These are phyloP conservation scores for Corrigiola litoralis DNA, from an alignment of 179 eudicot species.

Conservation along the genomic window DNA sequence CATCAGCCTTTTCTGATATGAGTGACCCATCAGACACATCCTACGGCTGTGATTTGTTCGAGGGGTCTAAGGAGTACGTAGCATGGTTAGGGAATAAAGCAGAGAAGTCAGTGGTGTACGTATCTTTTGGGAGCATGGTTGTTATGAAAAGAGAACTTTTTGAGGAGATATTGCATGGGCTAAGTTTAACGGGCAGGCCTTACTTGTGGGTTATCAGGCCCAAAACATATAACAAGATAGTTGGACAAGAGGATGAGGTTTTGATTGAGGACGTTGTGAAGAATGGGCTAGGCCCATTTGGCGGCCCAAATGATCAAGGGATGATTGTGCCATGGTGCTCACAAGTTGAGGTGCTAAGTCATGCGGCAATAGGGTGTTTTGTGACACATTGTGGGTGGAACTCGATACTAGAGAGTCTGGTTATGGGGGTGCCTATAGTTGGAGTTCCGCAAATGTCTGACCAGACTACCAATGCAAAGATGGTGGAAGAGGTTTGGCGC, in stretches of 20 bases:
- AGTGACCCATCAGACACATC: constrained; percentile 14
- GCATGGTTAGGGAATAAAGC: constrained; percentile 31
- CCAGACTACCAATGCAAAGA: constrained; percentile 38
- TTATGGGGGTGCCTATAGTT: constrained; percentile 38
- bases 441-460: constrained; percentile 38
- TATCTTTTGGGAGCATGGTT: constrained; percentile 47
- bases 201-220: constrained; percentile 48
- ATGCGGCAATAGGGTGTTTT: constrained; percentile 39
- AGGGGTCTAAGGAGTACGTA: constrained; percentile 16
- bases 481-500: constrained; percentile 36
- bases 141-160: constrained; percentile 28
- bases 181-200: constrained; percentile 23
- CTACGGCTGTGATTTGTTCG: constrained; percentile 17
- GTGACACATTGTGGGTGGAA: constrained; percentile 52
- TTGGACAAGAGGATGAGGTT: not conserved
- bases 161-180: constrained; percentile 37
- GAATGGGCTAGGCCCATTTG: constrained; percentile 1
- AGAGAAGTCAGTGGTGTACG: constrained; percentile 36
- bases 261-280: constrained; percentile 16
- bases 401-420: constrained; percentile 39
- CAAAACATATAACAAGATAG: not conserved
- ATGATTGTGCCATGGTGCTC: constrained; percentile 43
- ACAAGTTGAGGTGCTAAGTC: constrained; percentile 37
- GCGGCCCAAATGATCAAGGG: too few species aligned
- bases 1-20: constrained; percentile 19